A percentile compares a stretch with the other conserved stretches of the same genome.
Conservation (phyloP, 345 rosid species). For the Raphanus sativus region DNA sequence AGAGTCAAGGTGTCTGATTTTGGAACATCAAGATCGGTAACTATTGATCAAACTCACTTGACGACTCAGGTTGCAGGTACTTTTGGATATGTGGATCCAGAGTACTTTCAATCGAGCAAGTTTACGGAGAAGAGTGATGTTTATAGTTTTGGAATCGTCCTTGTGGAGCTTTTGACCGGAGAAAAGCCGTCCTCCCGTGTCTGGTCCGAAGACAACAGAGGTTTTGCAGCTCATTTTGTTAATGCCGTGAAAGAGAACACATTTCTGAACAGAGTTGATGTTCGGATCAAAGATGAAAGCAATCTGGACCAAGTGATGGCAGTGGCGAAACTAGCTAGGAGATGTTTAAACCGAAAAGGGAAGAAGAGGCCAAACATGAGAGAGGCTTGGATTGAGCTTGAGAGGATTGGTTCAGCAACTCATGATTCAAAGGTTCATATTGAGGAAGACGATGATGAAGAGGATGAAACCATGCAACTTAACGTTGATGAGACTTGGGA, state of each 20-base stretch:
- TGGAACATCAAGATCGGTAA: slow-evolving; percentile 28
- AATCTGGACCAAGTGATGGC: slow-evolving; percentile 16
- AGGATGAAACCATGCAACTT: background rate
- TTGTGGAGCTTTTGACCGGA: slow-evolving; percentile 47
- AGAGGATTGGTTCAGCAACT: slow-evolving; percentile 11
- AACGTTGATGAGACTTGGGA: slow-evolving; percentile 23
- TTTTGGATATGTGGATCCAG: slow-evolving; percentile 44
- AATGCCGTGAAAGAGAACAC: slow-evolving; percentile 30
- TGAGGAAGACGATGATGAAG: slow-evolving; percentile 16
- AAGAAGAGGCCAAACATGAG: slow-evolving; percentile 45
- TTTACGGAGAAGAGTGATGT: slow-evolving; percentile 49
- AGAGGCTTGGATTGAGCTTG: slow-evolving; percentile 37
- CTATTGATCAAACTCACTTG: slow-evolving; percentile 26
- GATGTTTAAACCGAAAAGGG: slow-evolving; percentile 38
- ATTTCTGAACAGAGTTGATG: slow-evolving; percentile 33
- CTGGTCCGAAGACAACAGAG: slow-evolving; percentile 34
- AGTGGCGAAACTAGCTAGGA: slow-evolving; percentile 37
- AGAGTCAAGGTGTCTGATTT: slow-evolving; percentile 26
- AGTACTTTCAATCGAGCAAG: slow-evolving; percentile 35
- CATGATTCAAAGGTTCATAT: background rate
- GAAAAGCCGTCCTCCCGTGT: slow-evolving; percentile 20
- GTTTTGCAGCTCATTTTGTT: slow-evolving; percentile 34
- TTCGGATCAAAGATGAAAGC: slow-evolving; percentile 3
- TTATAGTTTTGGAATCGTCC: slow-evolving; percentile 49
- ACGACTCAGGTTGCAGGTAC: slow-evolving; percentile 42